Percentiles rank a stretch among this genome's conserved stretches.
Evolutionary conservation across 2,329 filamentous ascomycete genomes (phyloP).

Genomic region (Nigrograna mackinnonii): DNA sequence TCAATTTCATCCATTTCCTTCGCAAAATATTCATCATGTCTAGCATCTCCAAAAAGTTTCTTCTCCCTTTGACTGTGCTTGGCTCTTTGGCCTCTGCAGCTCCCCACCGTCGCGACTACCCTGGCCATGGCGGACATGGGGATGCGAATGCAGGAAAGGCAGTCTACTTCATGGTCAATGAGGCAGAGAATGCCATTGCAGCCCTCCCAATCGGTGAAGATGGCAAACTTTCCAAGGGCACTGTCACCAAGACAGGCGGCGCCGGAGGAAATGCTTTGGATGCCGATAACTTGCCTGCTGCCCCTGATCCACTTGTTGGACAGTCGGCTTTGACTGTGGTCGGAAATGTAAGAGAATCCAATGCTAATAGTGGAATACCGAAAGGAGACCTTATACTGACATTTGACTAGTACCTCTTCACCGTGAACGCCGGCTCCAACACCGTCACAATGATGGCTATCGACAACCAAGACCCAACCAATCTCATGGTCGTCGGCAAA

Average conservation of each 20-base stretch:
- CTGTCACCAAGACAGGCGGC: slow-evolving; percentile 52
- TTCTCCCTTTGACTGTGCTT: no score
- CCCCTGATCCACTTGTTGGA: slow-evolving; percentile 54
- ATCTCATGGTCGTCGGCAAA: slow-evolving; percentile 33
- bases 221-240: slow-evolving; percentile 51
- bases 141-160: slow-evolving; percentile 50
- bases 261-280: slow-evolving; percentile 47
- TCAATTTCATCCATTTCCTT: no score
- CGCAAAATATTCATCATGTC: no score
- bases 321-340: slow-evolving; percentile 56
- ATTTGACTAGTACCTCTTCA: slow-evolving; percentile 53
- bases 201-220: slow-evolving; percentile 52
- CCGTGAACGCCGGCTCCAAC: slow-evolving; percentile 51
- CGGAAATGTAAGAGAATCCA: slow-evolving; percentile 57
- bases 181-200: slow-evolving; percentile 53
- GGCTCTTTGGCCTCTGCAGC: not conserved
- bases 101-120: no score
- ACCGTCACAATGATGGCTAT: slow-evolving; percentile 44
- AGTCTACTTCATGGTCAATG: slow-evolving; percentile 62
- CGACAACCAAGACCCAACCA: slow-evolving; percentile 27
- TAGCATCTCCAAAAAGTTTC: no score
- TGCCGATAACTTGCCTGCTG: slow-evolving; percentile 38
- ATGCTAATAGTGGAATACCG: no score
- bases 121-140: no score
- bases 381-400: no score